These are phyloP conservation scores for Trifolium pratense DNA, from an alignment of 306 rosid genomes.

Conservation along the genomic window DNA sequence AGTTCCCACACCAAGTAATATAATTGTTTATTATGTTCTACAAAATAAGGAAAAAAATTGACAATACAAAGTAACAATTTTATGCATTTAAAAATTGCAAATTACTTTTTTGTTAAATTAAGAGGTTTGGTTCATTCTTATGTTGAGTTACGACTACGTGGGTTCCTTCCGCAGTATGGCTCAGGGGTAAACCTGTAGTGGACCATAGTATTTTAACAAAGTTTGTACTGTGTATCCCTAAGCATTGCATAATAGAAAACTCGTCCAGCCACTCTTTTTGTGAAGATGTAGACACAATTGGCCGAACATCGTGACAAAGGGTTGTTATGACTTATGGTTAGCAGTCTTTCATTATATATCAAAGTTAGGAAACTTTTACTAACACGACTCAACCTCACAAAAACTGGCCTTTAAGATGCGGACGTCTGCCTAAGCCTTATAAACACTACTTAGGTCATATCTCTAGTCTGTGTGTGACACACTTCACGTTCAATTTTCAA, in stretches of 20 bases:
- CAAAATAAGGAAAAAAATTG: neutral
- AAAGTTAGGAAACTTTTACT: neutral
- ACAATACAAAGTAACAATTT: neutral
- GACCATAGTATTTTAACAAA: neutral
- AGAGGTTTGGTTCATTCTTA: neutral
- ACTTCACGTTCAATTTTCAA: neutral
- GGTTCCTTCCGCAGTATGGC: neutral
- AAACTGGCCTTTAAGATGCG: neutral
- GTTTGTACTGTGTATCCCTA: neutral
- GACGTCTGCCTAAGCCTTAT: neutral
- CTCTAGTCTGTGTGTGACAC: neutral
- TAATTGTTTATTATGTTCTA: slow-evolving; percentile 5
- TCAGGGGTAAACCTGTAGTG: neutral
- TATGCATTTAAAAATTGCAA: slow-evolving; percentile 30
- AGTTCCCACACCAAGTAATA: slow-evolving; percentile 88
- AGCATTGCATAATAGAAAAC: neutral
- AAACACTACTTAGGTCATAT: neutral
- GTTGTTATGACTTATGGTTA: no score
- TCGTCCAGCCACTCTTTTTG: neutral
- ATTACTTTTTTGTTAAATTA: neutral
- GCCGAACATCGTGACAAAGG: neutral
- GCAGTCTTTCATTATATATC: no score
- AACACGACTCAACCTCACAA: neutral
- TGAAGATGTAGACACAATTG: neutral
- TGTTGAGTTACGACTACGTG: neutral